These are phyloP conservation scores for Xanthoparmelia taractica DNA, from an alignment of 495 filamentous ascomycete genomes.

Conservation along the genomic window DNA sequence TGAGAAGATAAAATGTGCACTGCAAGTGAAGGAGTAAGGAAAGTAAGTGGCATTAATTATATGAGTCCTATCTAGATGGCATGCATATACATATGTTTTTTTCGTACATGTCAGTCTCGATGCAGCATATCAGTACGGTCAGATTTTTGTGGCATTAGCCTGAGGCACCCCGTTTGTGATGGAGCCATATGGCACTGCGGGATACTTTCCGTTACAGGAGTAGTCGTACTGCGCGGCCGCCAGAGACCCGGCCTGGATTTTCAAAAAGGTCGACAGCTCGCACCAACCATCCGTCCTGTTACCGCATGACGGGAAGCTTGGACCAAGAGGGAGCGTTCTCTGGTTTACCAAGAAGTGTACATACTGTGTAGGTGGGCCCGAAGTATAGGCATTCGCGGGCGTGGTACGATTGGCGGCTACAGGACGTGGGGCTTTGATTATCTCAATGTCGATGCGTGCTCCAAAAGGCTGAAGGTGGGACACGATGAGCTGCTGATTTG, in stretches of 20 bases:
- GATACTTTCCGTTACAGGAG: slow-evolving; percentile 47
- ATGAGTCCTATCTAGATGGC: background rate
- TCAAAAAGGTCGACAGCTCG: slow-evolving; percentile 49
- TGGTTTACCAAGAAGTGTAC: slow-evolving; percentile 61
- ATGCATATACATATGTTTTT: background rate
- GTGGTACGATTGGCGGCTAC: slow-evolving; percentile 37
- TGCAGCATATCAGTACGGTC: background rate
- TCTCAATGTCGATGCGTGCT: slow-evolving; percentile 55
- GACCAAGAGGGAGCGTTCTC: slow-evolving; percentile 51
- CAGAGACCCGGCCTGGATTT: slow-evolving; percentile 39
- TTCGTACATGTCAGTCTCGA: background rate
- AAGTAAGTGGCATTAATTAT: background rate
- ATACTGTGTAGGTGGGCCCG: slow-evolving; percentile 43
- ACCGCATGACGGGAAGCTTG: slow-evolving; percentile 50
- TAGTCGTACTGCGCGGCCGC: slow-evolving; percentile 43
- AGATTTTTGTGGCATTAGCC: background rate
- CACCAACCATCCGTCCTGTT: slow-evolving; percentile 58
- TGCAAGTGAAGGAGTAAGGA: background rate
- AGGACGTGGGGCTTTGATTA: slow-evolving; percentile 50
- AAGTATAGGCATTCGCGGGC: slow-evolving; percentile 23
- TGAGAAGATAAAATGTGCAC: too few relatives aligned
- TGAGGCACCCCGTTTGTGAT: slow-evolving; percentile 37
- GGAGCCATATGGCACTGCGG: slow-evolving; percentile 35
- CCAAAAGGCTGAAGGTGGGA: slow-evolving; percentile 53
- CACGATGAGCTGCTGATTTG: slow-evolving; percentile 45